Percentiles rank a stretch among this genome's conserved stretches.
Evolutionary conservation across 2,329 filamentous ascomycete species (phyloP).

Genomic region (Cercospora zeae-maydis): DNA sequence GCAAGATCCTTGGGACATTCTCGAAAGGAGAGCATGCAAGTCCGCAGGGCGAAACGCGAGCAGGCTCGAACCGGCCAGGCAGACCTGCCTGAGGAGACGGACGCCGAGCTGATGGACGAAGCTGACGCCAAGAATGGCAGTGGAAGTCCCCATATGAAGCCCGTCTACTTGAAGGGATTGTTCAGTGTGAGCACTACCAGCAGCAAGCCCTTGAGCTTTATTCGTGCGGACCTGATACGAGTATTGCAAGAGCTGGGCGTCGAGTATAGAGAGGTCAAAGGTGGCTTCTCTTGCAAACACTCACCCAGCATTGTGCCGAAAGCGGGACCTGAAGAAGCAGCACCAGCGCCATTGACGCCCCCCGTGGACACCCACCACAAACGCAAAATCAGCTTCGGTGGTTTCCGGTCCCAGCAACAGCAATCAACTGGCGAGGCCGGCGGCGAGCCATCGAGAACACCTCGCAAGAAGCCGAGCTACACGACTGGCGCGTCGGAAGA

Average conservation of each 20-base stretch:
- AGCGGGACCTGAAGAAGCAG: slow-evolving; percentile 45
- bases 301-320: slow-evolving; percentile 82
- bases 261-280: slow-evolving; percentile 88
- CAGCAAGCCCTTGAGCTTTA: slow-evolving; percentile 79
- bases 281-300: slow-evolving; percentile 87
- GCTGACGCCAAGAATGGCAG: slow-evolving; percentile 47
- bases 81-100: slow-evolving; percentile 87
- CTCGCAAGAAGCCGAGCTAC: slow-evolving; percentile 71
- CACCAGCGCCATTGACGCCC: slow-evolving; percentile 49
- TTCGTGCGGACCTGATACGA: slow-evolving; percentile 83
- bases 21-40: slow-evolving; percentile 86
- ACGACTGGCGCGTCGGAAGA: slow-evolving; percentile 59
- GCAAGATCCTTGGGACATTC: slow-evolving; percentile 88
- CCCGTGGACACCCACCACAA: slow-evolving; percentile 56
- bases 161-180: slow-evolving; percentile 90
- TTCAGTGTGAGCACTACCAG: slow-evolving; percentile 98
- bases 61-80: slow-evolving; percentile 53
- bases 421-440: slow-evolving; percentile 43
- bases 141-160: slow-evolving; percentile 72
- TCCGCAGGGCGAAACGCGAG: slow-evolving; percentile 62
- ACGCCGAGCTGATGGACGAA: slow-evolving; percentile 66
- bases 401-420: slow-evolving; percentile 52
- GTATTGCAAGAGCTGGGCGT: slow-evolving; percentile 84
- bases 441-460: slow-evolving; percentile 52
- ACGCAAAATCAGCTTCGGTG: slow-evolving; percentile 80